Conservation (phyloP, 352 stramenopile species). For the Globisporangium recalcitrans region DNA sequence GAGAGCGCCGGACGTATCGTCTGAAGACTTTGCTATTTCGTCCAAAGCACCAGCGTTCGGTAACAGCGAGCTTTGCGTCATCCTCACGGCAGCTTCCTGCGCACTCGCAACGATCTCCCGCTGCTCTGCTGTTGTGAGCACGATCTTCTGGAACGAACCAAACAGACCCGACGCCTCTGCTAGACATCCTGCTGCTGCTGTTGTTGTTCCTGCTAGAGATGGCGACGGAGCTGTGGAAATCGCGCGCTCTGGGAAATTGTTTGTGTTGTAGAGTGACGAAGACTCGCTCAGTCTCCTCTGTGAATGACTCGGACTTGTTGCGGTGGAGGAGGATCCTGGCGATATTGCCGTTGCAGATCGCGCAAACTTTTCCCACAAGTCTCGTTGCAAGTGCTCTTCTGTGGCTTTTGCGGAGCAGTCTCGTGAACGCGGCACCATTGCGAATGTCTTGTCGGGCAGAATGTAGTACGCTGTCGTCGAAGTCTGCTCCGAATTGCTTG, state of each 20-base stretch:
- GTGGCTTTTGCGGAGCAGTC: slow-evolving; percentile 13
- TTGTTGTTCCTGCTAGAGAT: not conserved
- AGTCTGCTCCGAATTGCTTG: not conserved
- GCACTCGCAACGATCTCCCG: slow-evolving; percentile 4
- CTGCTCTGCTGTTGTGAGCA: slow-evolving; percentile 9
- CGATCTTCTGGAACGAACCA: slow-evolving; percentile 37
- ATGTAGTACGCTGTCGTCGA: slow-evolving; percentile 19
- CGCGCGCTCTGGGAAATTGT: not conserved
- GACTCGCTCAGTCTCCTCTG: not conserved
- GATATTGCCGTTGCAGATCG: slow-evolving; percentile 2
- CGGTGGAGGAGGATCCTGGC: not conserved
- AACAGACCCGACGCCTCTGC: slow-evolving; percentile 19
- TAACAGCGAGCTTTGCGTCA: not conserved
- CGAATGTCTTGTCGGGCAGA: slow-evolving; percentile 34
- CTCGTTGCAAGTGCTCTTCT: slow-evolving; percentile 32
- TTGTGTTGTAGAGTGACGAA: not conserved
- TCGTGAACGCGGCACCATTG: slow-evolving; percentile 26
- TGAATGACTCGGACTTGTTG: not conserved
- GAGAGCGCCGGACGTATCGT: not conserved
- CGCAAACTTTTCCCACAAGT: slow-evolving; percentile 24
- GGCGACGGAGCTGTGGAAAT: not conserved
- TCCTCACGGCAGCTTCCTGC: not conserved
- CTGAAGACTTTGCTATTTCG: not conserved
- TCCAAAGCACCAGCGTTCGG: not conserved
- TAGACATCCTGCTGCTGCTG: not conserved